These are phyloP conservation scores for Zelopaecilomyces penicillatus DNA, from an alignment of 2,329 filamentous ascomycete genomes.

Conservation along the genomic window DNA sequence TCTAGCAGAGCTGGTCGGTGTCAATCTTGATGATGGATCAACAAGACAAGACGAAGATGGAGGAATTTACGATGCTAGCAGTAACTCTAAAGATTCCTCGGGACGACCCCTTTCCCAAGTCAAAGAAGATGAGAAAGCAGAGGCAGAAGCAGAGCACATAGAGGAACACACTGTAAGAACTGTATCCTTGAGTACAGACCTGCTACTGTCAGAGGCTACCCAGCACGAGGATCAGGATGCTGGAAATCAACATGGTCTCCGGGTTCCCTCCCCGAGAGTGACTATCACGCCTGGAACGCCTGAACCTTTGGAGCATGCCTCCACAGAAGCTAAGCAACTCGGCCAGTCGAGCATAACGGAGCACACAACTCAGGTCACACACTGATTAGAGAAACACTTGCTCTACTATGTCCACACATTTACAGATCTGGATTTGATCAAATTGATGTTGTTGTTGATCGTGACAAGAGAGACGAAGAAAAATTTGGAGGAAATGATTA, in stretches of 20 bases:
- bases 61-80: slow-evolving; percentile 9
- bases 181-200: neutral
- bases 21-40: slow-evolving; percentile 42
- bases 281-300: slow-evolving; percentile 45
- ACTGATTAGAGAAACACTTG: slow-evolving; percentile 13
- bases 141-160: slow-evolving; percentile 22
- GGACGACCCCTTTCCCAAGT: slow-evolving; percentile 27
- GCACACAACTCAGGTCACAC: slow-evolving; percentile 24
- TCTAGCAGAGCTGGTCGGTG: slow-evolving; percentile 74
- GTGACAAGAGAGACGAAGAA: too few relatives aligned
- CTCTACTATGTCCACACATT: neutral
- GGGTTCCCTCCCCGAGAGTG: slow-evolving; percentile 13
- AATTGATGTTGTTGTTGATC: too few relatives aligned
- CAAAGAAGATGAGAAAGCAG: slow-evolving; percentile 29
- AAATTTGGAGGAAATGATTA: too few relatives aligned
- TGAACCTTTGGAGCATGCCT: slow-evolving; percentile 22
- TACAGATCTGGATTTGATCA: too few relatives aligned
- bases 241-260: slow-evolving; percentile 16
- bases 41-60: slow-evolving; percentile 20
- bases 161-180: slow-evolving; percentile 13
- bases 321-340: slow-evolving; percentile 35
- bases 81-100: slow-evolving; percentile 9
- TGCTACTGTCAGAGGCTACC: neutral
- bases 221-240: slow-evolving; percentile 20
- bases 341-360: slow-evolving; percentile 31